These are phyloP conservation scores for Fragaria iinumae DNA, from an alignment of 306 rosid genomes.

Conservation along the genomic window DNA sequence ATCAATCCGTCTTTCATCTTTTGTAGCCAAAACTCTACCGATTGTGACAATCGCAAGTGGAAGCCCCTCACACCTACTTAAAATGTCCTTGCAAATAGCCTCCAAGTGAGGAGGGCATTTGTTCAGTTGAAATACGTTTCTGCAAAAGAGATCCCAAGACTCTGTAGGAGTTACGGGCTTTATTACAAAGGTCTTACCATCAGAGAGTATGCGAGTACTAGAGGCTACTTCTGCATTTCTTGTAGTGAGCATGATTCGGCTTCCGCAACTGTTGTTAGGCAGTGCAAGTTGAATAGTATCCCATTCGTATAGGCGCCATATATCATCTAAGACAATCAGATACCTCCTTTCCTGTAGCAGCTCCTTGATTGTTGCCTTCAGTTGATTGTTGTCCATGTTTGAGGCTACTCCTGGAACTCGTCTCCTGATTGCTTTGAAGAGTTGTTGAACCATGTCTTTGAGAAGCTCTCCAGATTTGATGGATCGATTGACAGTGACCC, in stretches of 20 bases:
- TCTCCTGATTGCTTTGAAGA: slow-evolving; percentile 26
- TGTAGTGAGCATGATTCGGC: slow-evolving; percentile 61
- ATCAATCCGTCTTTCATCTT: slow-evolving; percentile 16
- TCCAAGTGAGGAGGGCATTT: slow-evolving; percentile 51
- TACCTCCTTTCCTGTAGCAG: slow-evolving; percentile 46
- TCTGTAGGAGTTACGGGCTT: slow-evolving; percentile 43
- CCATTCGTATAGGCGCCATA: slow-evolving; percentile 61
- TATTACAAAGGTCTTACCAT: slow-evolving; percentile 40
- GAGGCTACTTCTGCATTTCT: slow-evolving; percentile 50
- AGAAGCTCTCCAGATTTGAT: slow-evolving; percentile 42
- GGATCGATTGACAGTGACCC: slow-evolving; percentile 59
- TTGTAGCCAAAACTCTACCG: slow-evolving; percentile 59
- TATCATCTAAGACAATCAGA: slow-evolving; percentile 57
- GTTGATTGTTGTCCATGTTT: slow-evolving; percentile 35
- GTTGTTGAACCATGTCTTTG: slow-evolving; percentile 48
- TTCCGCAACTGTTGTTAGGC: slow-evolving; percentile 49
- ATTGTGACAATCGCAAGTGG: slow-evolving; percentile 79
- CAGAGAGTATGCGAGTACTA: slow-evolving; percentile 33
- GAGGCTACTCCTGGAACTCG: slow-evolving; percentile 42
- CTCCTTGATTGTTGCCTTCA: slow-evolving; percentile 46
- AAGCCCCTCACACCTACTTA: slow-evolving; percentile 60
- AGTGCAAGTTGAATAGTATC: slow-evolving; percentile 52
- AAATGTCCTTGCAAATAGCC: slow-evolving; percentile 36
- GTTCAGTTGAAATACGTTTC: slow-evolving; percentile 44
- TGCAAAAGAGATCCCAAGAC: slow-evolving; percentile 56